Evolutionary conservation across 352 stramenopile species (phyloP), one percentile per base, ranked within the genome.

Genomic region (Bremia lactucae): DNA sequence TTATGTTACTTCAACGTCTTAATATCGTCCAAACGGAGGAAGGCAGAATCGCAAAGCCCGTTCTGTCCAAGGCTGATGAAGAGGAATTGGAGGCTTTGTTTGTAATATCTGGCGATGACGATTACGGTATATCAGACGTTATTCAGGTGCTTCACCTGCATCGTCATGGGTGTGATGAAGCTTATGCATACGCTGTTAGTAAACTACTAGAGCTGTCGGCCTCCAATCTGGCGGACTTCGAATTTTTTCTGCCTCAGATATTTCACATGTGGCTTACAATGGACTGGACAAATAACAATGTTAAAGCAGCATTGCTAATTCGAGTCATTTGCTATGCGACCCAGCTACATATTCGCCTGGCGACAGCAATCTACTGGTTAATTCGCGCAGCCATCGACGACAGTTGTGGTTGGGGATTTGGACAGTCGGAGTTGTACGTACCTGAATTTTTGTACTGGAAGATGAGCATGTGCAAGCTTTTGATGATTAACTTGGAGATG

Each of bases 201-300:
- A 87, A 87, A 42, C 49, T 90, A 18, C 51, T 90, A 44, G 68
- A 81, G 41, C 55, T 87, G 14, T 65, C 74, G 29, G 46, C 55
- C 8, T 56, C 62, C 10, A 84, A 83, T 43, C 29, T 90, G 28
- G 51, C 72, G 7, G 77, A 90, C 52, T 90, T 90, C 26, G 77
- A 90, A 52, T 90, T 90, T 33, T 90, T 90, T 51, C 35, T 90
- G 38, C 77, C 77, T 5, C 74, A 90, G 46, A 56, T 90, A 31
- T 90, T 87, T 47, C 77, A 90, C 38, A 71, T 87, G 59, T 90
- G 77, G 77, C 59, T 87, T 31, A 85, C 77, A 2, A 71, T 86
- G 31, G 75, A 87, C 62, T 87, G 71, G 65, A 65, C 64, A 1
- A 65, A 52, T 26, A 87, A 87, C 48, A 83, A 64, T 23, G 68